Base-by-base conservation (phyloP, 176 grass and related monocot genomes). In the Areca catechu region DNA sequence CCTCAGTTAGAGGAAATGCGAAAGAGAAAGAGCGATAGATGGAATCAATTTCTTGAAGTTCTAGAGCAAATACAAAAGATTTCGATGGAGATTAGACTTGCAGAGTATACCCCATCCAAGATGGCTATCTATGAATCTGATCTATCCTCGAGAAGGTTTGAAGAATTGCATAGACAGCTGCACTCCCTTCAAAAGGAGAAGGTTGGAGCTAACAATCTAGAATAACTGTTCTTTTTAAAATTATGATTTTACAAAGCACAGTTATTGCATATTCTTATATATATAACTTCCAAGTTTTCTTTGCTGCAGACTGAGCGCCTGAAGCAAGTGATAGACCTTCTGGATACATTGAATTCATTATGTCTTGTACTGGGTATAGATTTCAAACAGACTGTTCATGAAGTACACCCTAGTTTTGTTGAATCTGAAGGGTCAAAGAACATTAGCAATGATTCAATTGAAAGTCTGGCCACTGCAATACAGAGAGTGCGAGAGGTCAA, bases 41-140 rank as follows among this genome's bases (percentile, higher is more conserved):
- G 80, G 70, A 67, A 73, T 47, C 86, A 90, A 58, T 95, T 95
- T 84, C 58, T 95, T 22, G 63, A 71, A 58, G 76, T 95, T 63
- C 83, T 83, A 24, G 77, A 95, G 56, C 76, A 84, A 54, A 95
- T 86, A 56, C 76, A 76, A 67, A 95, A 90, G 66, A 76, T 95
- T 70, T 69, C 71, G 57, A 27, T 70, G 60, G 86, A 90, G 74
- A 86, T 91, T 61, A 69, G 68, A 22, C 67, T 54, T 37, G 27
- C 63, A 63, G 72, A 82, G 60, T 83, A 53, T 5, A 60, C 25
- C 1, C 63, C 82, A 64, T 83, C 62, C 53, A 73, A 71, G 56
- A 25, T 69, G 47, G 56, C 49, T 47, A 24, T 82, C 15, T 75
- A 91, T 74, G 77, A 86, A 70, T 86, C 82, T 53, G 79, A 91